Evolutionary conservation across 768 basidiomycete species (phyloP).

Genomic region (Naganishia antarctica): DNA sequence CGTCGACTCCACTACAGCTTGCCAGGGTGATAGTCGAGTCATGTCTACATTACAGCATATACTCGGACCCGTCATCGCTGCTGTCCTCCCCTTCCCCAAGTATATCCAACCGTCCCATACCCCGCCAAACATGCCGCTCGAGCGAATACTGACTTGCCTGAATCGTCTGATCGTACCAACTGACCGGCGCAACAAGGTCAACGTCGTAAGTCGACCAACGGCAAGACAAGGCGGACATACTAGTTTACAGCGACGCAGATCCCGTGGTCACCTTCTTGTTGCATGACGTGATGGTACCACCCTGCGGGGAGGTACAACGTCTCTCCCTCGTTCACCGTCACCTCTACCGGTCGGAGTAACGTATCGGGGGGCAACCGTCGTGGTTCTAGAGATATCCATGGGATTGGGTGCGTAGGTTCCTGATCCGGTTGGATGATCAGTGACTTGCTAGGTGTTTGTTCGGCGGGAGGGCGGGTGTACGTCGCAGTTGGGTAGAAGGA

Average conservation of each 20-base stretch:
- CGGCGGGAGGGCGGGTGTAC: constrained; percentile 55
- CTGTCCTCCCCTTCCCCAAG: neutral
- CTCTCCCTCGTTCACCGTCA: constrained; percentile 67
- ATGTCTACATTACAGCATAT: no score
- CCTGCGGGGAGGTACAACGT: constrained; percentile 83
- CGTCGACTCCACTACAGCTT: no score
- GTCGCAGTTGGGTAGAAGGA: constrained; percentile 63
- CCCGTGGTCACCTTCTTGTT: constrained; percentile 48
- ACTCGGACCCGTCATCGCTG: constrained; percentile 7
- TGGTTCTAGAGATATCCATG: constrained; percentile 81
- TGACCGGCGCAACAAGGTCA: neutral
- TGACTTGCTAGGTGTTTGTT: neutral
- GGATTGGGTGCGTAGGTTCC: constrained; percentile 50
- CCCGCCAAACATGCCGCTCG: constrained; percentile 24
- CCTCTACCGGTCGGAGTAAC: constrained; percentile 61
- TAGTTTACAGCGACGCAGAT: constrained; percentile 47
- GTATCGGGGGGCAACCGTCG: constrained; percentile 49
- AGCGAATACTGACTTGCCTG: constrained; percentile 22
- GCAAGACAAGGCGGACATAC: constrained; percentile 32
- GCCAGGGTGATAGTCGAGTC: no score
- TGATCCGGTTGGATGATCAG: constrained; percentile 11
- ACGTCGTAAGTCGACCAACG: no score
- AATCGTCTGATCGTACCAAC: constrained; percentile 28
- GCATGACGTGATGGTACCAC: constrained; percentile 90
- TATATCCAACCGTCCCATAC: constrained; percentile 17